Evolutionary conservation across 139 green algal species (phyloP).

Genomic region (Parachlorella kessleri): DNA sequence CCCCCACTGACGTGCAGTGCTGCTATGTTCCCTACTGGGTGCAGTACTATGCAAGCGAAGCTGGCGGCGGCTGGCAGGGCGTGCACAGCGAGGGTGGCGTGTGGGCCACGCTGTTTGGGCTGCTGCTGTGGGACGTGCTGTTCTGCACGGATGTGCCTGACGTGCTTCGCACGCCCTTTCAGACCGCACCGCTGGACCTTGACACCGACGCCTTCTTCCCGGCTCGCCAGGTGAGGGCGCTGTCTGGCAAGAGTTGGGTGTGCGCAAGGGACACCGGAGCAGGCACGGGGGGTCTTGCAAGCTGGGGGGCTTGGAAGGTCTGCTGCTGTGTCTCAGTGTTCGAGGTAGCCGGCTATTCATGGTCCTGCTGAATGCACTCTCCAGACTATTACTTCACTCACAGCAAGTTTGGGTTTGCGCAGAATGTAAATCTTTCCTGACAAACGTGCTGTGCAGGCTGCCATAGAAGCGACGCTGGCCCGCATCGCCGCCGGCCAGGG

Average conservation of each 20-base stretch:
- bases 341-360: too few relatives aligned
- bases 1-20: too few relatives aligned
- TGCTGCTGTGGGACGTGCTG: conserved; percentile 80
- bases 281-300: too few relatives aligned
- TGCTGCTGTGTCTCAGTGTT: too few relatives aligned
- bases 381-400: too few relatives aligned
- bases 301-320: too few relatives aligned
- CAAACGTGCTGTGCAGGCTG: background rate
- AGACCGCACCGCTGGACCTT: conserved; percentile 83
- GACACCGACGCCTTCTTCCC: conserved; percentile 76
- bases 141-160: conserved; percentile 71
- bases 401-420: too few relatives aligned
- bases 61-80: conserved; percentile 70
- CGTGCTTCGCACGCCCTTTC: conserved; percentile 81
- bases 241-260: too few relatives aligned
- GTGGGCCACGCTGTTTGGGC: conserved; percentile 79
- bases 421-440: too few relatives aligned
- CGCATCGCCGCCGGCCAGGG: conserved; percentile 32
- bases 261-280: too few relatives aligned
- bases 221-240: conserved; percentile 36
- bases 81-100: conserved; percentile 71
- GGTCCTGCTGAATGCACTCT: too few relatives aligned
- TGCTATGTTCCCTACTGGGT: too few relatives aligned
- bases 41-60: conserved; percentile 75
- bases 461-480: conserved; percentile 61